A percentile compares a stretch with the other conserved stretches of the same genome.
phyloP scores from a whole-genome alignment of 495 filamentous ascomycete genomes.

The Tuber indicum region DNA sequence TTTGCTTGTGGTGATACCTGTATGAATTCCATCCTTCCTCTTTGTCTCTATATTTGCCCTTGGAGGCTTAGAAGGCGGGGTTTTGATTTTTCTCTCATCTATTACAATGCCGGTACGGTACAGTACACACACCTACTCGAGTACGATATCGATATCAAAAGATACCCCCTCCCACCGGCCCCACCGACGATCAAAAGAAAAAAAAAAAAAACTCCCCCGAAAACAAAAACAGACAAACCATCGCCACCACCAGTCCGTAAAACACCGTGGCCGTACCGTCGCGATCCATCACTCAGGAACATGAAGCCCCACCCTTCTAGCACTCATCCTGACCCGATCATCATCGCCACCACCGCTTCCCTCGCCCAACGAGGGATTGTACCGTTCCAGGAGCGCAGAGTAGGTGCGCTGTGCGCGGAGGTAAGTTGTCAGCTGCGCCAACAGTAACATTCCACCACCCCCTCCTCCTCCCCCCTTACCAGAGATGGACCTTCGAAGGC shows the following conservation, averaged over 20 bases:
- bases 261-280: neutral
- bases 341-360: conserved; percentile 65
- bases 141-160: no score
- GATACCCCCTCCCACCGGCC: no score
- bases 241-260: no score
- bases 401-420: conserved; percentile 77
- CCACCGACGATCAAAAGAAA: no score
- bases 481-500: conserved; percentile 53
- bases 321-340: conserved; percentile 73
- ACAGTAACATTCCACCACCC: conserved; percentile 50
- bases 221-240: neutral
- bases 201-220: no score
- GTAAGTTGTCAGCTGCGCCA: conserved; percentile 71
- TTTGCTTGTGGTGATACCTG: no score
- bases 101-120: no score
- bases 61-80: no score
- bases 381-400: conserved; percentile 70
- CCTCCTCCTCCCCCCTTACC: conserved; percentile 26
- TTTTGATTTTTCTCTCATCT: no score
- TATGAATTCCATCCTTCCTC: no score
- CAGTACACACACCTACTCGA: no score
- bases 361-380: conserved; percentile 77
- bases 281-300: conserved; percentile 55
- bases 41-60: no score
- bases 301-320: conserved; percentile 81